Percentiles rank a stretch among this genome's conserved stretches.
These are phyloP conservation scores for Penicillium sumatraense DNA, from an alignment of 2,329 filamentous ascomycete genomes.

Conservation along the genomic window DNA sequence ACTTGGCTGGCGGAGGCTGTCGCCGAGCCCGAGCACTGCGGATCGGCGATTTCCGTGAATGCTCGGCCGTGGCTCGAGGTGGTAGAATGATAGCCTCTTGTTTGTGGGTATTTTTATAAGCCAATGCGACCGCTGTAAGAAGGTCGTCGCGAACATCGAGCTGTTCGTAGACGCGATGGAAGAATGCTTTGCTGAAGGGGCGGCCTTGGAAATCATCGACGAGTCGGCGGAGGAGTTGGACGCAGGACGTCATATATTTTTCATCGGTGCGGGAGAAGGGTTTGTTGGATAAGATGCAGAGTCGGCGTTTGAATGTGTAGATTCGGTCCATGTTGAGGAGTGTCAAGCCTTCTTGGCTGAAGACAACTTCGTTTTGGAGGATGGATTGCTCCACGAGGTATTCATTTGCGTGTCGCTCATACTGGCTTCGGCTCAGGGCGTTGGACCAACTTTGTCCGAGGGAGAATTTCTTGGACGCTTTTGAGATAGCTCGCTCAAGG, in stretches of 20 bases:
- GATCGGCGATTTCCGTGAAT: slow-evolving; percentile 24
- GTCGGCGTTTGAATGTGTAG: slow-evolving; percentile 49
- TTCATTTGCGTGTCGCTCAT: slow-evolving; percentile 41
- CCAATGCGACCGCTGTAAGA: slow-evolving; percentile 39
- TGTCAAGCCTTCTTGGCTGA: slow-evolving; percentile 49
- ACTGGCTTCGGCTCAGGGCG: slow-evolving; percentile 41
- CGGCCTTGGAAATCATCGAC: slow-evolving; percentile 47
- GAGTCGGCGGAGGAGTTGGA: slow-evolving; percentile 45
- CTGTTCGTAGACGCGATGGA: slow-evolving; percentile 49
- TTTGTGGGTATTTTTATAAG: slow-evolving; percentile 40
- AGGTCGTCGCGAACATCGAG: slow-evolving; percentile 43
- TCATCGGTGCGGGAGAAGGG: slow-evolving; percentile 34
- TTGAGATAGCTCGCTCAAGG: slow-evolving; percentile 40
- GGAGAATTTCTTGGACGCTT: slow-evolving; percentile 43
- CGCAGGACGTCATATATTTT: slow-evolving; percentile 44
- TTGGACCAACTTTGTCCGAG: slow-evolving; percentile 45
- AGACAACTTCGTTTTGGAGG: slow-evolving; percentile 50
- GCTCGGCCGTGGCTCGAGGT: slow-evolving; percentile 17
- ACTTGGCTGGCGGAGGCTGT: slow-evolving; percentile 26
- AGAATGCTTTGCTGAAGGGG: slow-evolving; percentile 49
- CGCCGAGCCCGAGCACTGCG: slow-evolving; percentile 29
- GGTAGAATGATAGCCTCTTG: slow-evolving; percentile 46
- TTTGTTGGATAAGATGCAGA: slow-evolving; percentile 42
- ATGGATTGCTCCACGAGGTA: slow-evolving; percentile 50
- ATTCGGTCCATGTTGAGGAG: slow-evolving; percentile 51